phyloP scores from a whole-genome alignment of 179 eudicot genomes.

The Sideroxylon spinosum region DNA sequence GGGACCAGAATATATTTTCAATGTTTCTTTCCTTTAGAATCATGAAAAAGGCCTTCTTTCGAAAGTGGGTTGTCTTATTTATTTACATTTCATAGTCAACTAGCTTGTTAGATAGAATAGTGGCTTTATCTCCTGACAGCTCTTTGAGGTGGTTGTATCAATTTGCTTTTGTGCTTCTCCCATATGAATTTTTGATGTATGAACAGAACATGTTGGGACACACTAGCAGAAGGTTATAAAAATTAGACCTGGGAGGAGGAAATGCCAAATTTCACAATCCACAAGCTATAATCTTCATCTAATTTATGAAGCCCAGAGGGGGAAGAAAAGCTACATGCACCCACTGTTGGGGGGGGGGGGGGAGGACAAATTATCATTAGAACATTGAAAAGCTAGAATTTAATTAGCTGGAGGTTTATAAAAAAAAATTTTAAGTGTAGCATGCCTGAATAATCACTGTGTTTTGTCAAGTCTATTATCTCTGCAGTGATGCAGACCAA shows the following conservation, averaged over 20 bases:
- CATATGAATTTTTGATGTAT: constrained; percentile 1
- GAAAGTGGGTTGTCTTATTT: constrained; percentile 16
- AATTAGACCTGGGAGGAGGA: too few species aligned
- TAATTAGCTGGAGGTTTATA: not conserved
- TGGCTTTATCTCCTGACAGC: constrained; percentile 12
- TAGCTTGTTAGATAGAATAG: not conserved
- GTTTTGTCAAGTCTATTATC: not conserved
- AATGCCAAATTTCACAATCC: too few species aligned
- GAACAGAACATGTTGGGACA: not conserved
- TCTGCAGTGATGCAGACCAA: not conserved
- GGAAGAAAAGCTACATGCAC: too few species aligned
- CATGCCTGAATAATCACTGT: not conserved
- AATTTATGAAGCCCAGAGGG: too few species aligned
- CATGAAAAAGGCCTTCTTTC: constrained; percentile 15
- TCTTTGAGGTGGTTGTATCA: constrained; percentile 3
- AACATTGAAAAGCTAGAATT: not conserved
- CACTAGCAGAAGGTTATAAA: not conserved
- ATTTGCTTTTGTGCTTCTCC: constrained; percentile 6
- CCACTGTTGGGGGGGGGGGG: too few species aligned
- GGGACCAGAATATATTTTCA: constrained; percentile 16
- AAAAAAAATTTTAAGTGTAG: not conserved
- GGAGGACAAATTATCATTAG: not conserved
- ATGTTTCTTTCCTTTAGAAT: constrained; percentile 21
- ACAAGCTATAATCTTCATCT: too few species aligned
- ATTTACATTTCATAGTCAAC: constrained; percentile 15